Percentiles rank a stretch among this genome's conserved stretches.
Conservation (phyloP, 148 eudicot genomes). For the Mesembryanthemum crystallinum region DNA sequence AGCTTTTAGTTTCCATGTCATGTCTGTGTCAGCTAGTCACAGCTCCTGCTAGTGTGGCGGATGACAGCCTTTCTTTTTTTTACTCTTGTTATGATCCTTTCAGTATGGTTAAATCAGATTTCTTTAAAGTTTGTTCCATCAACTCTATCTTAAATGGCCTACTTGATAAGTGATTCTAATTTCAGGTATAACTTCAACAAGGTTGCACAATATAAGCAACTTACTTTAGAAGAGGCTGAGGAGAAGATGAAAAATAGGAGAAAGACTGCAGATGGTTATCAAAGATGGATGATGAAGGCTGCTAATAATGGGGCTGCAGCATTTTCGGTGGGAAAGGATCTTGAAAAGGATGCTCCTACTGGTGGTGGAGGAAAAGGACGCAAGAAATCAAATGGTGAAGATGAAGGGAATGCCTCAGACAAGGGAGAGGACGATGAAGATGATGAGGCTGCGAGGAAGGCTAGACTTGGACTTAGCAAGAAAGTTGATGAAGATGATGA, state of each 20-base stretch:
- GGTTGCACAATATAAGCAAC: slow-evolving; percentile 95
- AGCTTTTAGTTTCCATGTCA: neutral
- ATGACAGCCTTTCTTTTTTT: neutral
- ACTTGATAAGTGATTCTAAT: slow-evolving; percentile 6
- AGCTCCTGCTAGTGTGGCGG: neutral
- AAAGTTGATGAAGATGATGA: slow-evolving; percentile 65
- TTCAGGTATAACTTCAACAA: slow-evolving; percentile 91
- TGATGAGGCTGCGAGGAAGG: slow-evolving; percentile 66
- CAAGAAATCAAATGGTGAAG: slow-evolving; percentile 62
- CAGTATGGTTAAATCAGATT: neutral
- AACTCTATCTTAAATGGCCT: neutral
- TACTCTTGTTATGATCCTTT: neutral
- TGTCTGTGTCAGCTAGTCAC: neutral
- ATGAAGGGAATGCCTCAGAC: slow-evolving; percentile 67
- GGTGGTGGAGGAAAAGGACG: slow-evolving; percentile 60
- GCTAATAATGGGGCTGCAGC: slow-evolving; percentile 87
- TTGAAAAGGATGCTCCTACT: slow-evolving; percentile 51
- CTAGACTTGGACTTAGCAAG: slow-evolving; percentile 53
- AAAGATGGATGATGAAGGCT: slow-evolving; percentile 99
- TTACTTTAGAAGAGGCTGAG: slow-evolving; percentile 95
- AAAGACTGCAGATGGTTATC: slow-evolving; percentile 85
- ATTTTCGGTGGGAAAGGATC: slow-evolving; percentile 61
- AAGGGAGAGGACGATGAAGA: slow-evolving; percentile 86
- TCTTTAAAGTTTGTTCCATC: no score
- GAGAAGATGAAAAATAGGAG: slow-evolving; percentile 95